These are phyloP conservation scores for Starmerella vaccinii DNA, from an alignment of 805 yeast species.

Conservation along the genomic window DNA sequence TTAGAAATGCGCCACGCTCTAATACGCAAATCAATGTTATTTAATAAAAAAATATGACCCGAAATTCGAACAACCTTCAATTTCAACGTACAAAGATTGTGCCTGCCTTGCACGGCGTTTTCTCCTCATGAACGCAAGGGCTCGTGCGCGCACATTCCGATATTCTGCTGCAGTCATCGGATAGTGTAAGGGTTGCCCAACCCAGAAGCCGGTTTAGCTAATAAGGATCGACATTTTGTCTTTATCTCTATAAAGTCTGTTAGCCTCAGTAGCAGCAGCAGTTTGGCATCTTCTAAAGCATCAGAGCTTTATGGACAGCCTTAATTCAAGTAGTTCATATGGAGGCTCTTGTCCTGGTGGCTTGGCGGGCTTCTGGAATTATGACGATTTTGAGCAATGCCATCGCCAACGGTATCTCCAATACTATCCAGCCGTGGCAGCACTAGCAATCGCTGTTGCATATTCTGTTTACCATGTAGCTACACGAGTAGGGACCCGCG, in stretches of 20 bases:
- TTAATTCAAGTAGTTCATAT: neutral
- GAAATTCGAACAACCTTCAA: neutral
- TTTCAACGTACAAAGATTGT: too few relatives aligned
- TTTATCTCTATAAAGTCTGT: neutral
- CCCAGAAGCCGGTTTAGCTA: neutral
- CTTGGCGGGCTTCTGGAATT: slow-evolving; percentile 23
- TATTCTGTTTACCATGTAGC: neutral
- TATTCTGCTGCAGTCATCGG: neutral
- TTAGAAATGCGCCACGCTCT: too few relatives aligned
- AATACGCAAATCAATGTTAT: too few relatives aligned
- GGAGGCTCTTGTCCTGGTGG: slow-evolving; percentile 3
- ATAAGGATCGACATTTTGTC: neutral
- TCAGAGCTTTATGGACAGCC: neutral
- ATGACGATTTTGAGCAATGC: slow-evolving; percentile 23
- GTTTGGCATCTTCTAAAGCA: neutral
- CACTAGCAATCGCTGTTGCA: slow-evolving; percentile 5
- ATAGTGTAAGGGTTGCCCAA: neutral
- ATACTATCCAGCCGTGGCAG: slow-evolving; percentile 11
- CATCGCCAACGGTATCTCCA: slow-evolving; percentile 24
- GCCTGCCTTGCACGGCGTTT: too few relatives aligned
- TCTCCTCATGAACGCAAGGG: too few relatives aligned
- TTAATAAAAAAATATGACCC: too few relatives aligned
- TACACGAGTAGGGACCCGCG: neutral
- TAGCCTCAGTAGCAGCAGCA: neutral
- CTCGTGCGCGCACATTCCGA: neutral